Base-by-base conservation (phyloP, 176 grass and related monocot genomes). In the Raddia distichophylla region DNA sequence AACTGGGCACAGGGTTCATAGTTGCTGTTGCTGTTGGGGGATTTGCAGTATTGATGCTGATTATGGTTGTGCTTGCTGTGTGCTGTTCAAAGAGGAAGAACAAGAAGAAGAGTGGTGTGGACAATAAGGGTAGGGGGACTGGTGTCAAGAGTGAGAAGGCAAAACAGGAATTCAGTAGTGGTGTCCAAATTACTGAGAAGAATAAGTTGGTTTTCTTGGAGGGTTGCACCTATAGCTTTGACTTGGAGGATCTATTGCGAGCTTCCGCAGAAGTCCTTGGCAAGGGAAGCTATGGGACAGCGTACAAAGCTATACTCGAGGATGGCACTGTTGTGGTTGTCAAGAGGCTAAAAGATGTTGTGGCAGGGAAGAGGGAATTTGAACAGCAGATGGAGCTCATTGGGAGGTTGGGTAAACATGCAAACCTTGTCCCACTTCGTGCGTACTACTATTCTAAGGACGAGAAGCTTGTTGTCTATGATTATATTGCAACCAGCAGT, bases 401-500 rank as follows among this genome's bases (percentile, higher is more conserved):
- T 33, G 93, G 87, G 47, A 90, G 79, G 74, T 43, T 91, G 64
- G 91, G 96, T 7, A 89, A 77, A 63, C 87, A 91, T 65, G 71
- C 87, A 35, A 91, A 93, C 84, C 82, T 99, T 6, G 80, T 91
- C 44, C 87, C 88, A 4, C 86, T 99, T 61, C 86, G 91, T 52
- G 96, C 96, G 34, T 99, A 99, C 84, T 99, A 93, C 87, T 99
- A 95, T 90, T 99, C 96, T 0, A 99, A 99, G 82, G 96, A 99
- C 7, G 96, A 99, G 90, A 99, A 95, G 91, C 96, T 99, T 68
- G 73, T 95, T 0, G 96, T 99, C 80, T 93, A 91, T 2, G 93
- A 99, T 72, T 90, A 95, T 50, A 79, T 95, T 86, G 46, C 85
- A 3, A 80, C 79, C 8, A 82, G 90, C 76, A 95, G 88, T 40